Percentiles rank a stretch among this genome's conserved stretches.
Conservation (phyloP, 257 asterid genomes). For the Echium plantagineum region DNA sequence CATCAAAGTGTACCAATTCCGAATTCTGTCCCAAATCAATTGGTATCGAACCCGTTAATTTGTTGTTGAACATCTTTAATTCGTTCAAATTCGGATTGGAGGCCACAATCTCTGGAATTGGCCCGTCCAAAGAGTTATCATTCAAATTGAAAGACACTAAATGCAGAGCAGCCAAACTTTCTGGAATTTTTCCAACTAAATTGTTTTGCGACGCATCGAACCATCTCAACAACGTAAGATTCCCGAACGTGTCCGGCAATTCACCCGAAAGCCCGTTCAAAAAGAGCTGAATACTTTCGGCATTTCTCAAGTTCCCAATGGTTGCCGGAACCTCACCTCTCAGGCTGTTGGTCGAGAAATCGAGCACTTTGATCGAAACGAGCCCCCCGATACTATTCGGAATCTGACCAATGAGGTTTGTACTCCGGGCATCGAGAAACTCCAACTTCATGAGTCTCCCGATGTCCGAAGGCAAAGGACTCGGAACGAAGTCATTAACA, state of each 20-base stretch:
- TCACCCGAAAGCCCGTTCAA: slow-evolving; percentile 52
- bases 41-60: slow-evolving; percentile 49
- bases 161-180: slow-evolving; percentile 37
- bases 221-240: slow-evolving; percentile 32
- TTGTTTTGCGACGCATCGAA: slow-evolving; percentile 62
- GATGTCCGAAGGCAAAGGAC: slow-evolving; percentile 42
- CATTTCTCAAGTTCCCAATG: slow-evolving; percentile 35
- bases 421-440: slow-evolving; percentile 17
- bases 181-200: slow-evolving; percentile 57
- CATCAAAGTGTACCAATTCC: slow-evolving; percentile 49
- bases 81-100: slow-evolving; percentile 28
- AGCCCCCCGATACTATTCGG: slow-evolving; percentile 56
- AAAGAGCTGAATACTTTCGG: slow-evolving; percentile 42
- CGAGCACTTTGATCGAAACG: slow-evolving; percentile 33
- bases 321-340: slow-evolving; percentile 50
- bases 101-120: slow-evolving; percentile 43
- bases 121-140: slow-evolving; percentile 55
- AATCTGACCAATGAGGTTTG: slow-evolving; percentile 43
- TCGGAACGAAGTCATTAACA: slow-evolving; percentile 34
- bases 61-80: slow-evolving; percentile 55
- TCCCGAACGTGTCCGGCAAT: slow-evolving; percentile 50
- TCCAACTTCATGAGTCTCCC: slow-evolving; percentile 56
- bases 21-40: slow-evolving; percentile 49
- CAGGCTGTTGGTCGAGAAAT: slow-evolving; percentile 41
- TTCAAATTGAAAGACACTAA: slow-evolving; percentile 42